These are phyloP conservation scores for Zygosaccharomyces bailii DNA, from an alignment of 805 yeast species.

Conservation along the genomic window DNA sequence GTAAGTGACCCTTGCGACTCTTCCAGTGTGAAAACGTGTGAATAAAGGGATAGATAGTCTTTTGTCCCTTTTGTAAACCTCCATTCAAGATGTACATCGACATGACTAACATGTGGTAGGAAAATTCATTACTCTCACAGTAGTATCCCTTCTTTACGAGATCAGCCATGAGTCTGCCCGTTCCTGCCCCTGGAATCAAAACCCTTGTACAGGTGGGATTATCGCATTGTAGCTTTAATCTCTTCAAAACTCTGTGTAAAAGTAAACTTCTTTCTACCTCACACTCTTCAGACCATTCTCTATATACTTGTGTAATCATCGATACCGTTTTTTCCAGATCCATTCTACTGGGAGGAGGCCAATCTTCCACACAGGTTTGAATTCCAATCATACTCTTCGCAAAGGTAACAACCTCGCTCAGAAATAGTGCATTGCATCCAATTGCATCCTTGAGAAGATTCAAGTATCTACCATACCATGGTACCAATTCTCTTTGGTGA, in stretches of 20 bases:
- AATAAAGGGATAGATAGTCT: slow-evolving; percentile 47
- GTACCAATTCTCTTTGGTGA: slow-evolving; percentile 41
- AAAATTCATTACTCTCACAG: slow-evolving; percentile 57
- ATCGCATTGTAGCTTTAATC: slow-evolving; percentile 35
- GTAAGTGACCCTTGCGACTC: slow-evolving; percentile 41
- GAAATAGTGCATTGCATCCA: slow-evolving; percentile 11
- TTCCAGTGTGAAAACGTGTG: slow-evolving; percentile 46
- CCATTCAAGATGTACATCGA: slow-evolving; percentile 50
- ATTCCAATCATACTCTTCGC: slow-evolving; percentile 8
- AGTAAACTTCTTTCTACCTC: slow-evolving; percentile 37
- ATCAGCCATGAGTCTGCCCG: slow-evolving; percentile 54
- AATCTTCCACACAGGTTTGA: slow-evolving; percentile 16
- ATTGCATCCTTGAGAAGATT: slow-evolving; percentile 36
- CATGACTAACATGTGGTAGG: slow-evolving; percentile 57
- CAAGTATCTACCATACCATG: slow-evolving; percentile 46
- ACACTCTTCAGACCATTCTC: slow-evolving; percentile 58
- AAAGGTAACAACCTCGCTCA: slow-evolving; percentile 2
- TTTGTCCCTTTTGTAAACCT: slow-evolving; percentile 38
- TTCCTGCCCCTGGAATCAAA: slow-evolving; percentile 57
- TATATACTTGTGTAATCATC: slow-evolving; percentile 47
- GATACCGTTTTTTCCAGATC: slow-evolving; percentile 56
- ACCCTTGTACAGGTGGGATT: slow-evolving; percentile 43
- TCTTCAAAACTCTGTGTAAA: slow-evolving; percentile 30
- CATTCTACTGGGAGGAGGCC: slow-evolving; percentile 40
- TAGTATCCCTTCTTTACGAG: slow-evolving; percentile 47